A percentile compares a stretch with the other conserved stretches of the same genome.
Evolutionary conservation across 176 grass and related monocot species (phyloP).

Genomic region (Leersia perrieri): DNA sequence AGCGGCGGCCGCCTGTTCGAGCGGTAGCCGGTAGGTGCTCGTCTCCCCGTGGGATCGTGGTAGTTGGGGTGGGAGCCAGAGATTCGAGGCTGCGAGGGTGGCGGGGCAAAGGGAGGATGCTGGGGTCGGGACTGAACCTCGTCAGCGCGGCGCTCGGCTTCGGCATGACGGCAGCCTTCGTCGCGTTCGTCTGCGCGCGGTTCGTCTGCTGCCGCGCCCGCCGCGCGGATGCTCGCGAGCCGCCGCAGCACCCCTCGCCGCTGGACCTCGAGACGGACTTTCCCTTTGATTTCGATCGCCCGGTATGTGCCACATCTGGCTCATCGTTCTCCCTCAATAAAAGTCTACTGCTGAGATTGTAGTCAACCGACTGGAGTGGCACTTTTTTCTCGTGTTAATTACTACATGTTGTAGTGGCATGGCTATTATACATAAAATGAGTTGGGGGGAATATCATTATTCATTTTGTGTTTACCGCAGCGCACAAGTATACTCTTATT

Average conservation of each 20-base stretch:
- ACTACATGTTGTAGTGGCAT: neutral
- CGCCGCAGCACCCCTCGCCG: conserved; percentile 22
- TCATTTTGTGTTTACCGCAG: neutral
- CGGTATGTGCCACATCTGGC: conserved; percentile 37
- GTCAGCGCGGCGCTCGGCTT: conserved; percentile 81
- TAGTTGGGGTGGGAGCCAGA: neutral
- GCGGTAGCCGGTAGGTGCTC: conserved; percentile 38
- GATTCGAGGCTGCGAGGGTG: neutral
- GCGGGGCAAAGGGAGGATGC: conserved; percentile 30
- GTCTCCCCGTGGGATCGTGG: neutral
- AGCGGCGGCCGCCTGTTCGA: conserved; percentile 46
- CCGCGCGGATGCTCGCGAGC: conserved; percentile 8
- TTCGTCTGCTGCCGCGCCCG: conserved; percentile 59
- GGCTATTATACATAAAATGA: neutral
- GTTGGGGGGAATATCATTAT: neutral
- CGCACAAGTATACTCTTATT: neutral
- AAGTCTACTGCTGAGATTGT: neutral
- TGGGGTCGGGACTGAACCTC: conserved; percentile 66
- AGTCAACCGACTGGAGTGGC: neutral
- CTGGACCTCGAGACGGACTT: conserved; percentile 45
- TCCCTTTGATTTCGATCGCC: conserved; percentile 40
- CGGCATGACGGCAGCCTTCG: conserved; percentile 77
- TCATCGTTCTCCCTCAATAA: neutral
- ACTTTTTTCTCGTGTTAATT: conserved; percentile 1
- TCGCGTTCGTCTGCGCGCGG: conserved; percentile 64